Evolutionary conservation across 768 basidiomycete genomes (phyloP), one percentile per base, ranked within the genome.

Genomic region (Trametes sanguinea): DNA sequence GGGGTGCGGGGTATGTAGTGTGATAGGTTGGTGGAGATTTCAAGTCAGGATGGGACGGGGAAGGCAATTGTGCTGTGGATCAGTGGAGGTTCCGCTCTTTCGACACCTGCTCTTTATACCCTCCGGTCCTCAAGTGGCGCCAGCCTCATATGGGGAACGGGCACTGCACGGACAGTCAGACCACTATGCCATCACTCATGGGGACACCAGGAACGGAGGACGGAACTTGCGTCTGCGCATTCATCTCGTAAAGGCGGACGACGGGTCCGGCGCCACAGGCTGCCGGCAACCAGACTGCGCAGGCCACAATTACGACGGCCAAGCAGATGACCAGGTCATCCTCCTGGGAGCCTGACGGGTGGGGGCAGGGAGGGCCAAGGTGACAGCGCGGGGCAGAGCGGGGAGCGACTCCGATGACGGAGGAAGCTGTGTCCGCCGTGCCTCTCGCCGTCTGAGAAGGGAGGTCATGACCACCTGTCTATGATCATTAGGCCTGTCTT

Each of bases 241-340:
- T 43, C 17, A 22, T 46, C 52, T n/a, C 51, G 57, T 54, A 22
- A 63, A 57, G 10, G 40, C 57, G 62, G 62, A 54, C 22, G 40
- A 43, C 33, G 48, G 45, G 45, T 27, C 61, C 56, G 61, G 55
- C 33, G 51, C 62, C 56, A 57, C 51, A 30, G 17, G 30, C 14
- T 54, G 40, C 46, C 46, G 51, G 57, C 51, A 39, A 43, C 51
- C 42, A 14, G 30, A 11, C 39, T 17, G 39, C 29, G 40, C 32
- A 17, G 30, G 46, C n/a, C 11, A 3, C 35, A 9, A 48, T 47
- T 33, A 57, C 37, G 46, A 17, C 33, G 17, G 37, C 29, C 4
- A 42, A 37, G 46, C 62, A 63, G 57, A 44, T 63, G 62, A 63
- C 62, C 57, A 14, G 62, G 54, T 39, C 51, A 57, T n/a, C 43